These are phyloP conservation scores for Acrodontium crateriforme DNA, from an alignment of 2,329 filamentous ascomycete species.

Conservation along the genomic window DNA sequence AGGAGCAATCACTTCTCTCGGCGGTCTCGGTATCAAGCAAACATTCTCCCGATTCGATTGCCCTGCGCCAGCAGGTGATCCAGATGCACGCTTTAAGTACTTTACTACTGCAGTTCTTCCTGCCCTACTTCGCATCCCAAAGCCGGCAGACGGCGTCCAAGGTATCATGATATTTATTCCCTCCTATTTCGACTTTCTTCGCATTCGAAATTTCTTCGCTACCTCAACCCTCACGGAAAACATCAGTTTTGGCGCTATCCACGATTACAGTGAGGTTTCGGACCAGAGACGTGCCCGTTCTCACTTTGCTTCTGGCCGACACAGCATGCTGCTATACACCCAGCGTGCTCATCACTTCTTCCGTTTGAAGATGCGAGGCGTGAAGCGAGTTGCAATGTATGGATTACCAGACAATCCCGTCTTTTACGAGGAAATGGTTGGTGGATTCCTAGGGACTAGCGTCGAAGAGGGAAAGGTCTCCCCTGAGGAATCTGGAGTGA, in stretches of 20 bases:
- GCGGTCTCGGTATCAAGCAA: constrained; percentile 57
- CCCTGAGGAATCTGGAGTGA: constrained; percentile 34
- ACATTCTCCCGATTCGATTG: constrained; percentile 81
- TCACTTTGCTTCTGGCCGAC: constrained; percentile 72
- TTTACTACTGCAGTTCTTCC: constrained; percentile 75
- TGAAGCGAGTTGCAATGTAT: constrained; percentile 77
- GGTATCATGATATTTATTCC: constrained; percentile 84
- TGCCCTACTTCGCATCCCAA: constrained; percentile 53
- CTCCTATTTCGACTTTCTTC: constrained; percentile 88
- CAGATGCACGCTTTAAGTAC: constrained; percentile 80
- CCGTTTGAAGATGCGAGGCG: constrained; percentile 69
- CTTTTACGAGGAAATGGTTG: constrained; percentile 67
- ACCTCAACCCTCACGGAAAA: constrained; percentile 45
- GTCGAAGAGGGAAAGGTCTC: constrained; percentile 45
- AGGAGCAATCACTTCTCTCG: constrained; percentile 43
- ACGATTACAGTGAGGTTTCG: constrained; percentile 69
- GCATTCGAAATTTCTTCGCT: constrained; percentile 82
- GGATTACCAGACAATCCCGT: constrained; percentile 74
- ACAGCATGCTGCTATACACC: constrained; percentile 77
- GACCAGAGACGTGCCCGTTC: constrained; percentile 74
- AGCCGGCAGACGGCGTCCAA: constrained; percentile 35
- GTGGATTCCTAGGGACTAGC: constrained; percentile 45
- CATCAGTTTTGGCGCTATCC: constrained; percentile 66
- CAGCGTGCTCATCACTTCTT: constrained; percentile 96
- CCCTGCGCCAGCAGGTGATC: constrained; percentile 55